These are phyloP conservation scores for Metschnikowia drakensbergensis DNA, from an alignment of 805 yeast genomes.

Conservation along the genomic window DNA sequence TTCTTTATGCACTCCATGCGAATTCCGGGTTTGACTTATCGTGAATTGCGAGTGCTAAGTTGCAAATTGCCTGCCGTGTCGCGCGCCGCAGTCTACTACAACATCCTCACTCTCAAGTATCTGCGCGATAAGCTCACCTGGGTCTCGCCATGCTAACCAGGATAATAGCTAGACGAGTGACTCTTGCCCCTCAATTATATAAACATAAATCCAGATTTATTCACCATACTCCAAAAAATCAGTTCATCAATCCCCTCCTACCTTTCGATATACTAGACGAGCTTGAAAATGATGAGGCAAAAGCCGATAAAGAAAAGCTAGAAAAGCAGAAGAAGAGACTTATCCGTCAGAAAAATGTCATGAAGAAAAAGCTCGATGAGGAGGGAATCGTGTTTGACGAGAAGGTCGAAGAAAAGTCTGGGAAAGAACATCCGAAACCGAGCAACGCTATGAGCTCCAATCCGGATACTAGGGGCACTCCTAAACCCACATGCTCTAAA, in stretches of 20 bases:
- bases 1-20: constrained; percentile 73
- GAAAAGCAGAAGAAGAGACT: constrained; percentile 27
- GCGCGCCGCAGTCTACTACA: not conserved
- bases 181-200: not conserved
- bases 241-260: constrained; percentile 33
- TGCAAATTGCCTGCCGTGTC: not conserved
- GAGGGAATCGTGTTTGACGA: not conserved
- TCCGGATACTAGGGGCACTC: not conserved
- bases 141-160: not conserved
- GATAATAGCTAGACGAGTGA: not conserved
- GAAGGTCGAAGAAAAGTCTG: not conserved
- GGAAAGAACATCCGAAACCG: not conserved
- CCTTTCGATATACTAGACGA: constrained; percentile 42
- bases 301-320: constrained; percentile 25
- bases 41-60: not conserved
- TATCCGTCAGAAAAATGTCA: constrained; percentile 20
- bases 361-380: constrained; percentile 12
- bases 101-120: too few relatives aligned
- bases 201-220: not conserved
- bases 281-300: constrained; percentile 28
- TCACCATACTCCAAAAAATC: not conserved
- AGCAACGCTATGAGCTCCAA: not conserved
- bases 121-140: not conserved
- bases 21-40: constrained; percentile 82
- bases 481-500: not conserved